phyloP scores from a whole-genome alignment of 192 early-diverging fungal species.

The Coemansia sp. region DNA sequence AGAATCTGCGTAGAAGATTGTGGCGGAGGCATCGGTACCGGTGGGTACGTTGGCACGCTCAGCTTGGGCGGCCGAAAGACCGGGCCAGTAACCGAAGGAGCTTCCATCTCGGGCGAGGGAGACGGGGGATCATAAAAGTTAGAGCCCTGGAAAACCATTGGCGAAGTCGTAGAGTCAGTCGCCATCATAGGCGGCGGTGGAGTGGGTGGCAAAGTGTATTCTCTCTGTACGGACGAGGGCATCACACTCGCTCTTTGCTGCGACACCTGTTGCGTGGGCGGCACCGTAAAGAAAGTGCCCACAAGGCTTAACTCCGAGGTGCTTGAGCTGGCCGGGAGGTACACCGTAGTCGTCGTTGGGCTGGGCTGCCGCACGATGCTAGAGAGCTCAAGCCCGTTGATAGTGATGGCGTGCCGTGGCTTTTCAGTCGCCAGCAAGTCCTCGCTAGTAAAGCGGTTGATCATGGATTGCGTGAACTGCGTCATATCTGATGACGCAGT shows the following conservation, averaged over 20 bases:
- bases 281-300: neutral
- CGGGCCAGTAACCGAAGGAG: neutral
- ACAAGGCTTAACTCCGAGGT: neutral
- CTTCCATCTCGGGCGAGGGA: neutral
- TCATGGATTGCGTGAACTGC: neutral
- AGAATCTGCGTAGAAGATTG: neutral
- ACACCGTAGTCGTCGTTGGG: neutral
- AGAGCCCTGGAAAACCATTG: conserved; percentile 6
- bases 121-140: neutral
- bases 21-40: neutral
- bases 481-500: neutral
- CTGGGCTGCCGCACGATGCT: conserved; percentile 15
- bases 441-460: neutral
- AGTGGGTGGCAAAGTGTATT: neutral
- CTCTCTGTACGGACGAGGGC: neutral
- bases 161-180: neutral
- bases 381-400: conserved; percentile 26
- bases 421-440: neutral
- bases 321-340: neutral
- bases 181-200: neutral
- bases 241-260: neutral
- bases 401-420: conserved; percentile 22
- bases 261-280: neutral
- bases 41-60: neutral
- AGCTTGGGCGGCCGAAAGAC: neutral